Percentiles rank a stretch among this genome's conserved stretches.
Conservation (phyloP, 176 grass and related monocot genomes). For the Avena insularis region DNA sequence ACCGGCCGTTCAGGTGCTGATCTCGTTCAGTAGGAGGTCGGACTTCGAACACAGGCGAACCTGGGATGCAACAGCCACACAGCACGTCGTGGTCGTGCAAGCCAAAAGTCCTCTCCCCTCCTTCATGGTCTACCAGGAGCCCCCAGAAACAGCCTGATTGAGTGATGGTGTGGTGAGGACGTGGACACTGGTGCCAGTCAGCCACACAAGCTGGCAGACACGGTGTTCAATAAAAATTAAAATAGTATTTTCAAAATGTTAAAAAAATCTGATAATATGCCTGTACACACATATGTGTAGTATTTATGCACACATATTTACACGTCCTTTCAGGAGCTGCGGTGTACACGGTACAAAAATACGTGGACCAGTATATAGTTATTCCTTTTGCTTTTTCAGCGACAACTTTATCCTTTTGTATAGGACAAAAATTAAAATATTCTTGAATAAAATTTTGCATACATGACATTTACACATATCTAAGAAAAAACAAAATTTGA, state of each 20-base stretch:
- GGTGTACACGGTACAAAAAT: not conserved
- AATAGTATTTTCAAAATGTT: not conserved
- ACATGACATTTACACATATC: no score
- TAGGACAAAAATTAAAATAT: not conserved
- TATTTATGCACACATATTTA: not conserved
- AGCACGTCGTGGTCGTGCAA: not conserved
- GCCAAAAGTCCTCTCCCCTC: no score
- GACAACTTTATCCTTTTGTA: not conserved
- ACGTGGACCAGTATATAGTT: not conserved
- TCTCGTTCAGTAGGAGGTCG: no score
- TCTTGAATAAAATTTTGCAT: not conserved
- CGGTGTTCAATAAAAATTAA: no score
- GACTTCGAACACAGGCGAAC: not conserved
- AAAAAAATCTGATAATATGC: not conserved
- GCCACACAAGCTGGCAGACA: no score
- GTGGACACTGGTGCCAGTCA: no score
- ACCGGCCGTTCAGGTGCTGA: no score
- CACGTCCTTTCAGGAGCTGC: not conserved
- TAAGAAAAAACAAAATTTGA: not conserved
- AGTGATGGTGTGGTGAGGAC: no score
- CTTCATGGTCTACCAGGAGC: no score
- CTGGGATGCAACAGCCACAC: no score
- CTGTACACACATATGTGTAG: not conserved
- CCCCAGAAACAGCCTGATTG: no score
- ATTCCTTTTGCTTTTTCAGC: not conserved